Evolutionary conservation across 1,139 yeast genomes (phyloP).

Genomic region (Magnusiomyces fungicola): DNA sequence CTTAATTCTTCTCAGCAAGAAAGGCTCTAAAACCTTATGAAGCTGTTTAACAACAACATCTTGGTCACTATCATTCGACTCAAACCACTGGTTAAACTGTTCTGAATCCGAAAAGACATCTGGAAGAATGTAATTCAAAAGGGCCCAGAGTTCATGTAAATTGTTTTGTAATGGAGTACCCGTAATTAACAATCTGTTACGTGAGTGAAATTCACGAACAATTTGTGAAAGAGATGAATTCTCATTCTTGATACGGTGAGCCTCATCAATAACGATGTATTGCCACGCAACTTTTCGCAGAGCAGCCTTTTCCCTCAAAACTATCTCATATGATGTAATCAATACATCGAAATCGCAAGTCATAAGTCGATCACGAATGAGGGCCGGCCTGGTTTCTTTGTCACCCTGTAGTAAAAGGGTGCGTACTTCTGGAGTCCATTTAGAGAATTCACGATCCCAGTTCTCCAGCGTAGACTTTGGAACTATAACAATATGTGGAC

Average conservation of each 20-base stretch:
- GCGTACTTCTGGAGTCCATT: conserved; percentile 95
- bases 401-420: conserved; percentile 81
- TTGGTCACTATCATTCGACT: conserved; percentile 44
- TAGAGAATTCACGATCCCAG: conserved; percentile 89
- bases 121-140: conserved; percentile 80
- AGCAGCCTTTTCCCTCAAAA: conserved; percentile 74
- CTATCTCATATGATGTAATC: conserved; percentile 89
- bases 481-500: conserved; percentile 87
- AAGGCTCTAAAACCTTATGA: conserved; percentile 81
- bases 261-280: conserved; percentile 91
- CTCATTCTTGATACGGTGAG: conserved; percentile 93
- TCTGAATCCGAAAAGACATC: conserved; percentile 91
- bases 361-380: conserved; percentile 54
- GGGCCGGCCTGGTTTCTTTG: conserved; percentile 61
- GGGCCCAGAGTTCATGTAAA: conserved; percentile 92
- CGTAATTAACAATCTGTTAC: conserved; percentile 78
- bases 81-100: conserved; percentile 88
- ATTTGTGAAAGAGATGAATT: conserved; percentile 86
- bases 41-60: conserved; percentile 77
- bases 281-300: conserved; percentile 87
- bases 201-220: conserved; percentile 75
- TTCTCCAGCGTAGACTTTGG: conserved; percentile 94
- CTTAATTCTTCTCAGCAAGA: conserved; percentile 80
- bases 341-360: conserved; percentile 81
- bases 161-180: conserved; percentile 97